Percentiles rank a stretch among this genome's conserved stretches.
Conservation (phyloP, 208 protist species). For the Leishmania tropica region DNA sequence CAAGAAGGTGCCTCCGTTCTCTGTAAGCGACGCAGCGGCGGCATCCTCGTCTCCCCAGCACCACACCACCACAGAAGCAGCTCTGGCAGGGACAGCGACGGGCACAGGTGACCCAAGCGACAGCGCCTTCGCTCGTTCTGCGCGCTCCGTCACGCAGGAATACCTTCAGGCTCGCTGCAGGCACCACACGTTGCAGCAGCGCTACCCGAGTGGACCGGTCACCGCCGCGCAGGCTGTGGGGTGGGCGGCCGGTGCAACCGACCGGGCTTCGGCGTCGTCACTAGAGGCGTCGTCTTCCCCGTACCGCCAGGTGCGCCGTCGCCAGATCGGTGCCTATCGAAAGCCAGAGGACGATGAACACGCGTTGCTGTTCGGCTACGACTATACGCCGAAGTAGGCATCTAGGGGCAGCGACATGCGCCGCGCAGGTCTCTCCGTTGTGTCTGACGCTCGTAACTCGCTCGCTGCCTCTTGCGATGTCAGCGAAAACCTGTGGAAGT, state of each 20-base stretch:
- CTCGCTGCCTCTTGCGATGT: background rate
- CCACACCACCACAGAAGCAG: background rate
- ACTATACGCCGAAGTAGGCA: conserved; percentile 41
- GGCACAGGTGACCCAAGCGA: background rate
- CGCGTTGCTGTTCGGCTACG: conserved; percentile 59
- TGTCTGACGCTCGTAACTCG: background rate
- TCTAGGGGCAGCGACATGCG: background rate
- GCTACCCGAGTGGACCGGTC: conserved; percentile 44
- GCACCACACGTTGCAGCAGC: conserved; percentile 38
- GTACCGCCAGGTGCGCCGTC: conserved; percentile 5
- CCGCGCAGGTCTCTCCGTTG: background rate
- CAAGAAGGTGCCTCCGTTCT: conserved; percentile 17
- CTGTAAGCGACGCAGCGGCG: background rate
- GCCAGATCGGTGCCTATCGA: conserved; percentile 35
- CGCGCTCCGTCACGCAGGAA: conserved; percentile 10
- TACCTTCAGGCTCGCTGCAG: conserved; percentile 53
- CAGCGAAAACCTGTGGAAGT: background rate
- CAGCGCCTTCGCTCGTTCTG: background rate
- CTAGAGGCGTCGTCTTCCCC: background rate
- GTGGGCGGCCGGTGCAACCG: conserved; percentile 28
- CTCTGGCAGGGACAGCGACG: background rate
- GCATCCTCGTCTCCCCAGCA: background rate
- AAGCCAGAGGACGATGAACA: conserved; percentile 68
- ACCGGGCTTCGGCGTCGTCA: background rate
- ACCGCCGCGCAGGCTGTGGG: conserved; percentile 62